Conservation (phyloP, 192 early-diverging fungal genomes). For the Coemansia sp. region DNA sequence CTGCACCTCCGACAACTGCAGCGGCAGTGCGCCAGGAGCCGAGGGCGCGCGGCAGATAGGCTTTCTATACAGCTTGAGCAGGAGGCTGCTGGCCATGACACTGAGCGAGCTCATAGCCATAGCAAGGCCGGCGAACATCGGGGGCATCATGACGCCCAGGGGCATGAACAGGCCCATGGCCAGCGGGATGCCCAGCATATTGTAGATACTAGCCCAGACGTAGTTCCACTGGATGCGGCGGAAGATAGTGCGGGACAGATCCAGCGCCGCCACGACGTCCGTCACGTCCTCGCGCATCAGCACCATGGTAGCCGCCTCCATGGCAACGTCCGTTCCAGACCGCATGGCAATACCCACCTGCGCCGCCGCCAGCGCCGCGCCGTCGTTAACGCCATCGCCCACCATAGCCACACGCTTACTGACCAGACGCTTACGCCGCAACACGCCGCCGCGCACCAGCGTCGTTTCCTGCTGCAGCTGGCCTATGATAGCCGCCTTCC, state of each 20-base stretch:
- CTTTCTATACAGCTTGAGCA: slow-evolving; percentile 73
- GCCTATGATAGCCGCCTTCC: slow-evolving; percentile 79
- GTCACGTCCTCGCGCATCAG: slow-evolving; percentile 87
- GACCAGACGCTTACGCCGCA: neutral
- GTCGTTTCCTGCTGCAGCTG: slow-evolving; percentile 65
- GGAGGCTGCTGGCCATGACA: slow-evolving; percentile 87
- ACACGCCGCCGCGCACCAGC: slow-evolving; percentile 5
- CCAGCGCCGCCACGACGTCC: slow-evolving; percentile 85
- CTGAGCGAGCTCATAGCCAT: slow-evolving; percentile 93
- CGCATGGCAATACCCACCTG: slow-evolving; percentile 89
- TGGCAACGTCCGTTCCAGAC: slow-evolving; percentile 93
- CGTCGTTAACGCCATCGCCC: slow-evolving; percentile 97
- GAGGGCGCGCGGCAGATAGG: slow-evolving; percentile 57
- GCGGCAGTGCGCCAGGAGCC: slow-evolving; percentile 20
- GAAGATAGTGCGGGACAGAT: slow-evolving; percentile 85
- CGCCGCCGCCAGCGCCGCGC: slow-evolving; percentile 82
- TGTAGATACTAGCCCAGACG: slow-evolving; percentile 89
- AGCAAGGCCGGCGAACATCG: slow-evolving; percentile 91
- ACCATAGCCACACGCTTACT: slow-evolving; percentile 78
- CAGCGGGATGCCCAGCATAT: slow-evolving; percentile 85
- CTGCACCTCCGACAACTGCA: slow-evolving; percentile 23
- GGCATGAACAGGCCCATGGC: slow-evolving; percentile 94
- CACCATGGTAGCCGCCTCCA: slow-evolving; percentile 92
- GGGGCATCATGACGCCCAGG: slow-evolving; percentile 80
- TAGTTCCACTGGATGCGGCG: slow-evolving; percentile 85